A percentile compares a stretch with the other conserved stretches of the same genome.
Evolutionary conservation across 2,329 filamentous ascomycete genomes (phyloP).

Genomic region (Sporothrix protearum): DNA sequence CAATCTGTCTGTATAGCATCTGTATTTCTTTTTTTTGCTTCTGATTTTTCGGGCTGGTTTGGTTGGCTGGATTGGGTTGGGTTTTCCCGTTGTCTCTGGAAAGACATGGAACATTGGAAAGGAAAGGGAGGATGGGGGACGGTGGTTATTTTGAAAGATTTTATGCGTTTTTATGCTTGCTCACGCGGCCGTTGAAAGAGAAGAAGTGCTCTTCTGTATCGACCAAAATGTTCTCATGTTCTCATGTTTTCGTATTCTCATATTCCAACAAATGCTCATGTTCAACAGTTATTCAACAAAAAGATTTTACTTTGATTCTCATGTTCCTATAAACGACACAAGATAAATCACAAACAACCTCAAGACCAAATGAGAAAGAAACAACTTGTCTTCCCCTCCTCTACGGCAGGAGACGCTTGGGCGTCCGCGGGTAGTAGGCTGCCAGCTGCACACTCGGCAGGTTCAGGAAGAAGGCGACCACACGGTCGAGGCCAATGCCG

Average conservation of each 20-base stretch:
- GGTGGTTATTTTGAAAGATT: background rate
- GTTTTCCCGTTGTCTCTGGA: background rate
- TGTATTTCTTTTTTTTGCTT: constrained; percentile 5
- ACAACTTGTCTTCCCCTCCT: background rate
- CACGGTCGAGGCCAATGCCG: constrained; percentile 83
- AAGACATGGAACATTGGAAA: background rate
- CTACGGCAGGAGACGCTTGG: constrained; percentile 56
- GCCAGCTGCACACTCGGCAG: constrained; percentile 58
- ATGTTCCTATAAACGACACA: no score
- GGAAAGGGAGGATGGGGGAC: background rate
- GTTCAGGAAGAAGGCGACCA: constrained; percentile 63
- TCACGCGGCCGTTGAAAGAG: background rate
- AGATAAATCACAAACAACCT: background rate
- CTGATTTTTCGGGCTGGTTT: no score
- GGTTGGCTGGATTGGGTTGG: background rate
- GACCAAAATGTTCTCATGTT: background rate
- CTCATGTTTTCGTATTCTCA: no score
- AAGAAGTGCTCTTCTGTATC: constrained; percentile 13
- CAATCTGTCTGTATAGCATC: constrained; percentile 2
- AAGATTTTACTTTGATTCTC: background rate
- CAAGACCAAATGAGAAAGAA: background rate
- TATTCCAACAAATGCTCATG: background rate
- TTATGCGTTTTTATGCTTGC: background rate
- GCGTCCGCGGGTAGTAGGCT: constrained; percentile 57
- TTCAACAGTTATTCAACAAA: background rate